Evolutionary conservation across 2,329 filamentous ascomycete species (phyloP), one percentile per base, ranked within the genome.

Genomic region (Fusarium azukiicola): DNA sequence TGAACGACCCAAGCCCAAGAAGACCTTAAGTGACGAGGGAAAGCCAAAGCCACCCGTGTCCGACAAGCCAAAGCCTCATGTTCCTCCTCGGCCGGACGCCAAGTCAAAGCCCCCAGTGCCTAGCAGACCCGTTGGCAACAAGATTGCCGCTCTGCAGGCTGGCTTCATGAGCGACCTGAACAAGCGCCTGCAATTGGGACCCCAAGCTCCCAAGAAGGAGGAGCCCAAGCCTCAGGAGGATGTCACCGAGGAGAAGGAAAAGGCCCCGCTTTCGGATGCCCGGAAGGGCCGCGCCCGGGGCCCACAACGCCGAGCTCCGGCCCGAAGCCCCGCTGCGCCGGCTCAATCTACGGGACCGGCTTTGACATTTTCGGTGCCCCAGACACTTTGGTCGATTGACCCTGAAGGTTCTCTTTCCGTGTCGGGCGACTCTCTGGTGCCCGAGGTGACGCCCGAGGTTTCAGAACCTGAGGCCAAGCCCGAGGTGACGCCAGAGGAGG

Each of bases 141-240:
- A 99, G 89, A 98, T 99, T 85, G 96, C 97, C 21, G 96, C 96
- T 36, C 90, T 99, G 44, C 97, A 98, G 87, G 96, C 96, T 49
- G 96, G 96, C 6, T 99, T 99, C 87, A 94, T 99, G 92, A 97
- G 94, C 58, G 97, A 99, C 84, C 90, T 99, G 54, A 98, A 99
- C 87, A 97, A 96, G 82, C 95, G 97, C 66, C 90, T 99, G 40
- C 95, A 96, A 84, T 89, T 98, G 47, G 98, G 98, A 2, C 97
- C 97, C n/a, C 94, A 96, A 81, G 93, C 91, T 14, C 93, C 94
- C 3, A 97, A 96, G 89, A 95, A 96, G 80, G 95, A 96, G 83
- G 95, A 97, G 79, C 89, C 91, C 52, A 85, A 88, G 14, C 88
- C 90, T 19, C 91, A 94, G 69, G 91, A 93, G 72, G 92, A 93